phyloP scores from a whole-genome alignment of 148 eudicot species.

The Mesembryanthemum crystallinum region DNA sequence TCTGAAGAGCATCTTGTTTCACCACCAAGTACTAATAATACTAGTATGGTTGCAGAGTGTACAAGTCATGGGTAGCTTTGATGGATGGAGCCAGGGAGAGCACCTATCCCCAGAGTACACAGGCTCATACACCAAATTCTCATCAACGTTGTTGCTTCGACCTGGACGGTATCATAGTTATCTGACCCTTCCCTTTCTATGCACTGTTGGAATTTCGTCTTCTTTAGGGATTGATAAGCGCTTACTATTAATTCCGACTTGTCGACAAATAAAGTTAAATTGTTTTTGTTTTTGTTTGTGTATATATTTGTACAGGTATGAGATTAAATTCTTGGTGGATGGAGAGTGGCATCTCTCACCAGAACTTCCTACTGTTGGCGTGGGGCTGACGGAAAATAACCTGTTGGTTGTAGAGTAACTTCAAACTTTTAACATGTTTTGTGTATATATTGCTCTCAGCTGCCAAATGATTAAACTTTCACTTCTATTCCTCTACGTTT shows the following conservation, averaged over 20 bases:
- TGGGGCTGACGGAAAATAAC: slow-evolving; percentile 72
- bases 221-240: neutral
- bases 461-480: neutral
- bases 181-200: neutral
- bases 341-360: slow-evolving; percentile 85
- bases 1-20: neutral
- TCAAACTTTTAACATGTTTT: neutral
- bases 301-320: slow-evolving; percentile 33
- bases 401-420: slow-evolving; percentile 66
- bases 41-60: slow-evolving; percentile 56
- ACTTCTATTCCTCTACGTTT: neutral
- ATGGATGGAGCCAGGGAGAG: slow-evolving; percentile 97
- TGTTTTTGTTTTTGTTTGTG: neutral
- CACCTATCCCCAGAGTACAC: slow-evolving; percentile 81
- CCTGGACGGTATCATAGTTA: slow-evolving; percentile 65
- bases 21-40: neutral
- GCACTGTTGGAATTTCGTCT: neutral
- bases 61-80: slow-evolving; percentile 95
- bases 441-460: too few species aligned
- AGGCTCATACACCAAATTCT: slow-evolving; percentile 66
- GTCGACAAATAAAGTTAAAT: neutral
- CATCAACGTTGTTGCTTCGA: slow-evolving; percentile 72
- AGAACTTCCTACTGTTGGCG: slow-evolving; percentile 72
- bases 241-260: neutral
- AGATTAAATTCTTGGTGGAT: slow-evolving; percentile 86